Conservation (phyloP, 345 rosid species). For the Euphorbia pulcherrima region DNA sequence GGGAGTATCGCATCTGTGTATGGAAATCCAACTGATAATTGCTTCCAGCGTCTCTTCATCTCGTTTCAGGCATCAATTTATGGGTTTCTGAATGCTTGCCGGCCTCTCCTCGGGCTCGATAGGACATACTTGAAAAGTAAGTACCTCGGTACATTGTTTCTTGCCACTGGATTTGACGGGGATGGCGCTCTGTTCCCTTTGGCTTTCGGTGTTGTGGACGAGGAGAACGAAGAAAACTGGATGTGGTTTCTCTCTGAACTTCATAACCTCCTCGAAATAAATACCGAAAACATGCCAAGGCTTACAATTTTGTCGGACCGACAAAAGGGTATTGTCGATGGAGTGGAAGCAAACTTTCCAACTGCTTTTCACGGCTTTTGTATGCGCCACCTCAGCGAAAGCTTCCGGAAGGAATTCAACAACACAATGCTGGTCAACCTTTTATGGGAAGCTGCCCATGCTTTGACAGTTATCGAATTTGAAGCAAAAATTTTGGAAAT, state of each 20-base stretch:
- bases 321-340: constrained; percentile 82
- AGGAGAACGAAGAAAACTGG: constrained; percentile 96
- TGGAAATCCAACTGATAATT: constrained; percentile 60
- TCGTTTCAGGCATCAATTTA: constrained; percentile 96
- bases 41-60: constrained; percentile 94
- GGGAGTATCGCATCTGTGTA: constrained; percentile 92
- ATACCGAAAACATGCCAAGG: constrained; percentile 95
- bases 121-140: constrained; percentile 82
- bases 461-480: constrained; percentile 79
- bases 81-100: constrained; percentile 91
- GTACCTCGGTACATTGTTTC: constrained; percentile 88
- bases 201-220: constrained; percentile 94
- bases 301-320: constrained; percentile 92
- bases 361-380: constrained; percentile 97
- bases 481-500: constrained; percentile 86
- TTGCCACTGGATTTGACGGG: constrained; percentile 95
- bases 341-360: constrained; percentile 88
- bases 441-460: constrained; percentile 95
- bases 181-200: constrained; percentile 89
- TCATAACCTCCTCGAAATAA: constrained; percentile 83
- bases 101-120: constrained; percentile 92
- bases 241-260: constrained; percentile 99
- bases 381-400: constrained; percentile 91
- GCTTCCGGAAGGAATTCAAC: constrained; percentile 91
- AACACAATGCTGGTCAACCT: constrained; percentile 84